Evolutionary conservation across 2,329 filamentous ascomycete species (phyloP).

Genomic region (Ceratocystis harringtonii): DNA sequence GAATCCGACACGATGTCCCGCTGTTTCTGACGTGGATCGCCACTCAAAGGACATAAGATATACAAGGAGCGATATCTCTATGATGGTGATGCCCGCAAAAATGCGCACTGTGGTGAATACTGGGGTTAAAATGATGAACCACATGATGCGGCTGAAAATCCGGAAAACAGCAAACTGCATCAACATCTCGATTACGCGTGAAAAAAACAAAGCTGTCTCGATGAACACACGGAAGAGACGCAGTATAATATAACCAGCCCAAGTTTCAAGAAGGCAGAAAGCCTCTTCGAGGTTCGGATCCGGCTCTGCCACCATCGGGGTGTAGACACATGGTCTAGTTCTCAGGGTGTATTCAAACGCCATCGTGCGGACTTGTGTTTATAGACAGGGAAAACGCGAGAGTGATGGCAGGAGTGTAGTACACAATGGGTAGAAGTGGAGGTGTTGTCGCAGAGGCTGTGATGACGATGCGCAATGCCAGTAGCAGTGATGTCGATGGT

Average conservation of each 20-base stretch:
- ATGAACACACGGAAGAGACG: conserved; percentile 10
- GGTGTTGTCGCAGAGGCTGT: background rate
- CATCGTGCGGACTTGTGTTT: background rate
- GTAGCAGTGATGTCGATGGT: background rate
- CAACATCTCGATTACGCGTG: conserved; percentile 5
- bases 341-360: conserved; percentile 1
- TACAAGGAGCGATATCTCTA: conserved; percentile 12
- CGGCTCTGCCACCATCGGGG: background rate
- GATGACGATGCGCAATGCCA: background rate
- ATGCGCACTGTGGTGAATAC: conserved; percentile 4
- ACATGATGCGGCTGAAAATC: background rate
- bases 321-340: conserved; percentile 5
- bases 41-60: conserved; percentile 23
- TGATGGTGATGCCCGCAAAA: conserved; percentile 8
- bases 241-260: conserved; percentile 11
- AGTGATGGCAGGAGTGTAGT: background rate
- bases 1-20: conserved; percentile 56
- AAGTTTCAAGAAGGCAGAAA: conserved; percentile 14
- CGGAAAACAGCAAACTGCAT: conserved; percentile 8
- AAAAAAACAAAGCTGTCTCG: conserved; percentile 10
- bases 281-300: conserved; percentile 3
- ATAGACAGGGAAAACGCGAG: background rate
- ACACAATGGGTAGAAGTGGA: background rate
- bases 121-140: conserved; percentile 2
- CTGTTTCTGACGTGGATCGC: conserved; percentile 50